Percentiles rank a stretch among this genome's conserved stretches.
Evolutionary conservation across 1,284 basidiomycete species (phyloP).

Genomic region (Apiotrichum brassicae): DNA sequence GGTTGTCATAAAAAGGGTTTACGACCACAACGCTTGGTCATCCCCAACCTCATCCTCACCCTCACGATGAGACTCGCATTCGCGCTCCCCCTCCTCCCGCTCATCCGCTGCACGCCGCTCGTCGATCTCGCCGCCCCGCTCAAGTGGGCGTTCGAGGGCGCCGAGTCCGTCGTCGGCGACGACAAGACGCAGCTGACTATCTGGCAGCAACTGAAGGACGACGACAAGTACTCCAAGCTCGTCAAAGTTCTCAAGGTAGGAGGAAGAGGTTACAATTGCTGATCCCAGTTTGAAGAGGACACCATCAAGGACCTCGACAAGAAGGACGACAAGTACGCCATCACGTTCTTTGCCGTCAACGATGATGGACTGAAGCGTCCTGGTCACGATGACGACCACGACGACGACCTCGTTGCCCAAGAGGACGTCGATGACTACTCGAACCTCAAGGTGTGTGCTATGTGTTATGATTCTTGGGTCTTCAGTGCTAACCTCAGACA

Average conservation of each 20-base stretch:
- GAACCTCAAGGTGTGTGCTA: no score
- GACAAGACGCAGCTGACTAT: slow-evolving; percentile 32
- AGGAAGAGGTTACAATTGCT: no score
- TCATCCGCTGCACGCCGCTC: not conserved
- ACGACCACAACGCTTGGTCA: no score
- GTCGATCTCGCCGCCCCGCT: not conserved
- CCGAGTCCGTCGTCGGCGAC: not conserved
- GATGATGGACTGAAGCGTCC: slow-evolving; percentile 43
- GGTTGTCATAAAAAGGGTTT: no score
- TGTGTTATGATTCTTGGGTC: no score
- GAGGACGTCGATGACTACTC: not conserved
- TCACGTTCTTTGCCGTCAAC: slow-evolving; percentile 48
- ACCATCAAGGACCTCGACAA: slow-evolving; percentile 40
- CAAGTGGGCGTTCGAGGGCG: slow-evolving; percentile 1
- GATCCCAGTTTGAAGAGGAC: slow-evolving; percentile 30
- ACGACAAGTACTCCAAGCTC: slow-evolving; percentile 43
- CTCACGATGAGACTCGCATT: not conserved
- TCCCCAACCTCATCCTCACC: no score
- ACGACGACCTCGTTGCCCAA: not conserved
- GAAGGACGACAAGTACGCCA: slow-evolving; percentile 28
- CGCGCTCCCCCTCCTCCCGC: not conserved
- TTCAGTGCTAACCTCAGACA: no score
- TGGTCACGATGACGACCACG: slow-evolving; percentile 28
- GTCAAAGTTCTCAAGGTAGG: slow-evolving; percentile 43
- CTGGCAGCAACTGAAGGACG: slow-evolving; percentile 41